Evolutionary conservation across 805 yeast species (phyloP).

Genomic region (Candida endomychidarum): DNA sequence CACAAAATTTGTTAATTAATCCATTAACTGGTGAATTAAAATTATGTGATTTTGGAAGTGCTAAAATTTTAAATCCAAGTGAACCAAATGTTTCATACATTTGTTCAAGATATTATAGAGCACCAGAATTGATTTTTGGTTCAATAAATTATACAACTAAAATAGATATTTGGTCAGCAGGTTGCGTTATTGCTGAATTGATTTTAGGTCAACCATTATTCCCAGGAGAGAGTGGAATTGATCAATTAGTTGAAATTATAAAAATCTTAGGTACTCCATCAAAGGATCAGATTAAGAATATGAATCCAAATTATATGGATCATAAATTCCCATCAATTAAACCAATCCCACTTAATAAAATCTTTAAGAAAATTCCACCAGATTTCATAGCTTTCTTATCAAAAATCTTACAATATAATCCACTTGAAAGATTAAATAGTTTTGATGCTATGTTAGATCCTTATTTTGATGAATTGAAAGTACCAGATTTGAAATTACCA

Average conservation of each 20-base stretch:
- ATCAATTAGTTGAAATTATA: slow-evolving; percentile 94
- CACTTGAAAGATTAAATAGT: slow-evolving; percentile 62
- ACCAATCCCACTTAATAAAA: slow-evolving; percentile 69
- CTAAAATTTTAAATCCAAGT: slow-evolving; percentile 81
- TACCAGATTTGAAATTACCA: slow-evolving; percentile 36
- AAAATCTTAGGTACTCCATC: slow-evolving; percentile 95
- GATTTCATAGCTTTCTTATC: slow-evolving; percentile 58
- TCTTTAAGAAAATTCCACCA: slow-evolving; percentile 56
- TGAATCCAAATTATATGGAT: slow-evolving; percentile 97
- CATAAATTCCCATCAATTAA: slow-evolving; percentile 90
- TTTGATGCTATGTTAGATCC: slow-evolving; percentile 49
- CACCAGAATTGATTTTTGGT: slow-evolving; percentile 97
- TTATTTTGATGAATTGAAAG: slow-evolving; percentile 56
- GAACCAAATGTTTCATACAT: slow-evolving; percentile 97
- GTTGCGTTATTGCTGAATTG: slow-evolving; percentile 97
- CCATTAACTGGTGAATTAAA: slow-evolving; percentile 83
- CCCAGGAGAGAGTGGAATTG: slow-evolving; percentile 98
- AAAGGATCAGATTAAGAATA: slow-evolving; percentile 83
- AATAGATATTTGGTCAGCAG: slow-evolving; percentile 96
- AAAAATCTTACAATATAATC: slow-evolving; percentile 65
- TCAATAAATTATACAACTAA: slow-evolving; percentile 95
- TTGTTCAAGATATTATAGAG: slow-evolving; percentile 94
- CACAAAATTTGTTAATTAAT: slow-evolving; percentile 84
- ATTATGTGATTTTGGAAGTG: slow-evolving; percentile 95
- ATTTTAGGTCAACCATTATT: slow-evolving; percentile 93